Evolutionary conservation across 441 rosid species (phyloP), one percentile per base, ranked within the genome.

Genomic region (Gossypium gossypioides): DNA sequence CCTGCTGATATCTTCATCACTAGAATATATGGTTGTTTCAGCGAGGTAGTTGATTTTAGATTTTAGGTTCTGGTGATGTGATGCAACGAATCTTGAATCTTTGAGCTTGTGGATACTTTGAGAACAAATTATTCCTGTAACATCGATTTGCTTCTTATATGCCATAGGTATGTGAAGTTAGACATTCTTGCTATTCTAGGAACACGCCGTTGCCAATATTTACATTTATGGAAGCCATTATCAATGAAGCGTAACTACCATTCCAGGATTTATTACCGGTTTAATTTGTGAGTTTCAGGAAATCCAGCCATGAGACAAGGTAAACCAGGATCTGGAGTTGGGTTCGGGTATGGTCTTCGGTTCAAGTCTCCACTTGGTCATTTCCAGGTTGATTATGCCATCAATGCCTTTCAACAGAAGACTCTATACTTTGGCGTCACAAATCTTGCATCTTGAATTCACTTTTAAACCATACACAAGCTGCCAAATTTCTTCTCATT

Each of bases 281-380:
- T 69, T 66, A 9, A 51, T 7, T 42, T 55, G 42, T 25, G 75
- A 32, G 55, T 79, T 85, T 76, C 88, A 94, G 99, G 97, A 81
- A 91, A 90, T 83, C 97, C 97, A 59, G 87, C 97, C 0, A 32
- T 83, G 65, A 90, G 98, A 71, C 96, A 82, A 29, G 89, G 96
- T 29, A 94, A 94, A 76, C 97, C 94, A 1, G 99, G 99, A 52
- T 87, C 86, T 18, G 97, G 99, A 51, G 72, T 87, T 68, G 99
- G 99, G 57, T 67, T 87, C 22, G 97, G 97, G 54, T 92, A 94
- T 29, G 92, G 96, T 24, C 75, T 94, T 72, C 91, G 96, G 15
- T 87, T 87, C 70, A 91, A 88, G 83, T 84, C 96, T 80, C 92
- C 91, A 9, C 16, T 86, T 9, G 96, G 97, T 63, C 96, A 89